A percentile compares a stretch with the other conserved stretches of the same genome.
Evolutionary conservation across 139 green algal species (phyloP).

Genomic region (Nannochloris sp.): DNA sequence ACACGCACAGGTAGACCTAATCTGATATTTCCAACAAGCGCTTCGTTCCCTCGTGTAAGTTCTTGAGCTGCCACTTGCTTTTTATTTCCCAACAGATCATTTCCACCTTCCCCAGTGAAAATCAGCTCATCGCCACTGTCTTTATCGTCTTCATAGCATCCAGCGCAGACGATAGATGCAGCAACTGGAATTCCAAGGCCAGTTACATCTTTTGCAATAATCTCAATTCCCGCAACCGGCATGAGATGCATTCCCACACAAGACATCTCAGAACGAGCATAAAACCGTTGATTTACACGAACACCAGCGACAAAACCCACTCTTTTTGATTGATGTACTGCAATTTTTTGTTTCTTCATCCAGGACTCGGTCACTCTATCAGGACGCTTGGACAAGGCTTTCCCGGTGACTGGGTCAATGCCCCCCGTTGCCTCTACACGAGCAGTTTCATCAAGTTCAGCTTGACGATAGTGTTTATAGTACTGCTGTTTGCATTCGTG

Average conservation of each 20-base stretch:
- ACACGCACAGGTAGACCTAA: constrained; percentile 51
- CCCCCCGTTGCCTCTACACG: neutral
- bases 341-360: neutral
- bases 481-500: constrained; percentile 5
- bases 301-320: constrained; percentile 24
- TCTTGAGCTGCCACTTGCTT: constrained; percentile 40
- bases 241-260: constrained; percentile 23
- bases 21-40: constrained; percentile 42
- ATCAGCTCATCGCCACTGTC: constrained; percentile 32
- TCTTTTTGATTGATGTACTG: constrained; percentile 8
- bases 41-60: constrained; percentile 34
- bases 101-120: constrained; percentile 52
- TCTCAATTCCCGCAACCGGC: constrained; percentile 32
- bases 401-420: neutral
- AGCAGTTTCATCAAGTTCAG: neutral
- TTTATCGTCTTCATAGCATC: constrained; percentile 44
- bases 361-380: constrained; percentile 21
- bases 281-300: constrained; percentile 12
- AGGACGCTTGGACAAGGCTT: neutral
- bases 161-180: constrained; percentile 29
- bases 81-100: constrained; percentile 43
- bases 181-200: constrained; percentile 14
- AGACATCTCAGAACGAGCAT: constrained; percentile 16
- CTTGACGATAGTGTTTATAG: neutral
- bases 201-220: neutral